phyloP scores from a whole-genome alignment of 1,139 yeast species.

The Candida buenavistaensis region DNA sequence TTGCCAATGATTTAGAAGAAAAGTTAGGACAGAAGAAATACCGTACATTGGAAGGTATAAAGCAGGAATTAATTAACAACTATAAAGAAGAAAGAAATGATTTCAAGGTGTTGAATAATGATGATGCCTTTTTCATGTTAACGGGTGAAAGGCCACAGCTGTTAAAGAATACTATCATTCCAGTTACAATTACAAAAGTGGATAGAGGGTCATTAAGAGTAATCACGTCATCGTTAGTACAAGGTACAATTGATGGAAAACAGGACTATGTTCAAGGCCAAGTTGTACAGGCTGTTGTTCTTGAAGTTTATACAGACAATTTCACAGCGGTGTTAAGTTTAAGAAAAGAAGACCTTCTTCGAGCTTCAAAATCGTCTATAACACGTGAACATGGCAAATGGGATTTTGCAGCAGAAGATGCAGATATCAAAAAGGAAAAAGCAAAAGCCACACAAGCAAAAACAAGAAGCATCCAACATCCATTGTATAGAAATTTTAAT shows the following conservation, averaged over 20 bases:
- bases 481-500: constrained; percentile 81
- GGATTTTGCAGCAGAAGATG: constrained; percentile 78
- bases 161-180: constrained; percentile 70
- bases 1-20: constrained; percentile 86
- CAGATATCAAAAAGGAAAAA: constrained; percentile 59
- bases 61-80: constrained; percentile 83
- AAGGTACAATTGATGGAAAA: constrained; percentile 71
- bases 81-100: constrained; percentile 82
- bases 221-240: constrained; percentile 73
- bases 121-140: constrained; percentile 81
- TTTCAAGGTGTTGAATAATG: constrained; percentile 63
- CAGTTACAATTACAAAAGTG: constrained; percentile 66
- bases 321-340: constrained; percentile 77
- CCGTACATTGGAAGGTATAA: constrained; percentile 82
- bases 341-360: constrained; percentile 61
- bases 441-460: constrained; percentile 55
- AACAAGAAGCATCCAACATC: constrained; percentile 85
- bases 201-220: constrained; percentile 58
- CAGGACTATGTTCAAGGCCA: constrained; percentile 70
- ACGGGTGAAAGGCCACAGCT: constrained; percentile 82
- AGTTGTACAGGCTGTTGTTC: constrained; percentile 81
- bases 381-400: constrained; percentile 67
- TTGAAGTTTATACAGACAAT: constrained; percentile 65
- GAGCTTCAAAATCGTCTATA: constrained; percentile 53
- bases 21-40: constrained; percentile 77